A percentile compares a stretch with the other conserved stretches of the same genome.
Evolutionary conservation across 768 basidiomycete genomes (phyloP).

Genomic region (Suillus bovinus): DNA sequence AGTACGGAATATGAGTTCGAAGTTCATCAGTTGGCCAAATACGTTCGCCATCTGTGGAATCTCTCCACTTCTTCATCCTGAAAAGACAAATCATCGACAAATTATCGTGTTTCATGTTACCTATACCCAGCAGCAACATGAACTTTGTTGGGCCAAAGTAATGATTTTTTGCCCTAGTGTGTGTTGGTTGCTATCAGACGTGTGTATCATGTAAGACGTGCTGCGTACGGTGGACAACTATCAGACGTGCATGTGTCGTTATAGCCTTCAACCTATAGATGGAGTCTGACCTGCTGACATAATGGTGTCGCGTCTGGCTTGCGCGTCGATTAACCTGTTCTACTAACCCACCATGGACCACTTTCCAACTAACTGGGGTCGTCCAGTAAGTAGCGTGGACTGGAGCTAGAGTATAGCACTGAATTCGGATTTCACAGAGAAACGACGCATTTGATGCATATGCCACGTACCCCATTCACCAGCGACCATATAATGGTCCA

Average conservation of each 20-base stretch:
- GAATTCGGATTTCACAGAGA: constrained; percentile 43
- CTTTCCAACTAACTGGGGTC: constrained; percentile 83
- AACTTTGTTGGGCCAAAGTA: neutral
- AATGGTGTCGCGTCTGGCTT: constrained; percentile 16
- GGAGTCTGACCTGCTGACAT: constrained; percentile 14
- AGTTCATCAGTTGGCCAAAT: neutral
- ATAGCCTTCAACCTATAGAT: neutral
- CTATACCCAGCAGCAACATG: neutral
- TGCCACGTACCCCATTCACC: constrained; percentile 74
- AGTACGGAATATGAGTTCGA: neutral
- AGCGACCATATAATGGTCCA: constrained; percentile 48
- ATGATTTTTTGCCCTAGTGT: too few relatives aligned
- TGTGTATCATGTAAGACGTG: neutral
- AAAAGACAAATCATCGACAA: neutral
- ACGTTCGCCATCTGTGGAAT: neutral
- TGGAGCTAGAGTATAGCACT: neutral
- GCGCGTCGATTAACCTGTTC: constrained; percentile 20
- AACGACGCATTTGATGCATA: constrained; percentile 76
- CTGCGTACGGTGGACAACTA: neutral
- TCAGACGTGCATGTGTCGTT: neutral
- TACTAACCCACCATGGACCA: constrained; percentile 61
- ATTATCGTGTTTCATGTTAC: neutral
- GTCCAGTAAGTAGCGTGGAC: constrained; percentile 53
- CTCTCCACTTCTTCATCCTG: neutral
- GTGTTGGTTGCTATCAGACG: neutral